Conservation (phyloP, 805 yeast species). For the Cyberlindnera petersonii region DNA sequence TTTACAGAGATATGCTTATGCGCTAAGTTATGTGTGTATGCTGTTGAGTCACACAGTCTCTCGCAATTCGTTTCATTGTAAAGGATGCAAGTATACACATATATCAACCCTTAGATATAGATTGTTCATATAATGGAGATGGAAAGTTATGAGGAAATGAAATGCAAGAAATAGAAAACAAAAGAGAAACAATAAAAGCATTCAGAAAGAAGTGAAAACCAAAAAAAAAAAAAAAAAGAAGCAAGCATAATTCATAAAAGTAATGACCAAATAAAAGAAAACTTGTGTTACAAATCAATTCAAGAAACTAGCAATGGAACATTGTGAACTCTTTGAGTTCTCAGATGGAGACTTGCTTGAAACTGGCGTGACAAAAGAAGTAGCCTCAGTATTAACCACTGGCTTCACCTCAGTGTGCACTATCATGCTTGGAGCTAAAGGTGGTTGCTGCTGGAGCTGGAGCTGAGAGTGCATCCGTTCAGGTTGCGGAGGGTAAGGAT, state of each 20-base stretch:
- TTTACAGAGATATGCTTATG: too few relatives aligned
- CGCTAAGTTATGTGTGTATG: too few relatives aligned
- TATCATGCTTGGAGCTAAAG: background rate
- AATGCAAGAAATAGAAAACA: background rate
- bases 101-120: too few relatives aligned
- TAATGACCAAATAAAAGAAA: background rate
- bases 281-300: constrained; percentile 11
- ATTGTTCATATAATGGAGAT: too few relatives aligned
- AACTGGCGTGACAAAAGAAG: background rate
- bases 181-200: background rate
- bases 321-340: constrained; percentile 9
- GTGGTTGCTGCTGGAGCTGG: constrained; percentile 23
- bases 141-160: too few relatives aligned
- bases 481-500: constrained; percentile 3
- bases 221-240: background rate
- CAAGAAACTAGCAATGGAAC: constrained; percentile 15
- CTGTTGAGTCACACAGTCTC: too few relatives aligned
- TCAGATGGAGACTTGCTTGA: constrained; percentile 4
- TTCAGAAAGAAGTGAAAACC: background rate
- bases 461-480: constrained; percentile 16
- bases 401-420: too few relatives aligned
- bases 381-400: background rate
- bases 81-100: too few relatives aligned
- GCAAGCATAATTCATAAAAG: background rate
- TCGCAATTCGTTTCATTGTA: too few relatives aligned